Evolutionary conservation across 2,329 filamentous ascomycete genomes (phyloP), one percentile per base, ranked within the genome.

Genomic region (Fusarium hostae): DNA sequence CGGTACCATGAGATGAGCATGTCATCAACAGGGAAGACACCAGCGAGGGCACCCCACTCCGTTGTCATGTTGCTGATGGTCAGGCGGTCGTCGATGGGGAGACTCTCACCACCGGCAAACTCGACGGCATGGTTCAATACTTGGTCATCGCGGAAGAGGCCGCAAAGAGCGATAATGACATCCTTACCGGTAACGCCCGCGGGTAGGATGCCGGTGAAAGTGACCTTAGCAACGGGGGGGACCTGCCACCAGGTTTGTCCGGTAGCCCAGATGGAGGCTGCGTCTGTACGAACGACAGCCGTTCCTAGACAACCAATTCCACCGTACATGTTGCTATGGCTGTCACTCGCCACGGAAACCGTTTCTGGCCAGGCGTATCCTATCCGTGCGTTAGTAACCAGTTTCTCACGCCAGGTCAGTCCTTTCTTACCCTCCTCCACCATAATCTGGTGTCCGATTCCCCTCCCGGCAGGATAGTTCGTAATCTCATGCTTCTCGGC

Each of bases 371-470:
- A 98, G 3, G 83, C 76, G 85, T 92, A 85, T 94, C 94, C 60
- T 62, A 55, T 54, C 9, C 8, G 12, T 4, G 3, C 8, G 26
- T 68, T 13, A 68, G 50, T 20, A 51, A 9, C 6, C 18, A 16
- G 8, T 11, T 32, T 28, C 4, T 7, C 6, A 9, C 24, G 11
- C 6, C 2, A 24, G 0, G 1, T n/a, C 20, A 5, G 11, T 44
- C 2, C 0, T 16, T 30, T 3, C 24, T 15, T 61, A 75, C 66
- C 77, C 43, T 80, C 75, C 79, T 97, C 94, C 0, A 97, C 89
- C 92, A 96, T 94, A 74, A 95, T 91, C 80, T 98, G 95, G 79
- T 98, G 95, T 1, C 94, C 95, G 76, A 97, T 97, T 16, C 94
- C 94, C 47, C 89, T 82, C 3, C 93, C 93, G 2, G 93, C 91